Percentiles rank a stretch among this genome's conserved stretches.
Evolutionary conservation across 23 red algal genomes (phyloP).

Genomic region (Agarophyton chilense): DNA sequence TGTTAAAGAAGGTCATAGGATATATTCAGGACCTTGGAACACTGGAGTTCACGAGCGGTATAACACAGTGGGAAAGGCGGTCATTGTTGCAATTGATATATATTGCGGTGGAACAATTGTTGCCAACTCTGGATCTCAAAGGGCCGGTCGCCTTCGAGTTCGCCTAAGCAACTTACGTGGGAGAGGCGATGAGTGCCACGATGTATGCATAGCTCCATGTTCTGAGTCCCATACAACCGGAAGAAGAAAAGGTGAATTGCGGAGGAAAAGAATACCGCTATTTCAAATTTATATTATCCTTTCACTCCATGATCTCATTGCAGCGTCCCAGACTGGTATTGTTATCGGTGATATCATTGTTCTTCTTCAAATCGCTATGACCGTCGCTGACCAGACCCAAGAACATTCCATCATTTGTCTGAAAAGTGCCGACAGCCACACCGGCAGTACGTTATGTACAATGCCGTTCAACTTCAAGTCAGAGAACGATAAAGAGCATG

Average conservation of each 20-base stretch:
- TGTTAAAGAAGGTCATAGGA: too few species aligned
- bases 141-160: background rate
- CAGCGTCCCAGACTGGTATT: background rate
- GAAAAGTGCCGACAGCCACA: background rate
- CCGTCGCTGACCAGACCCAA: background rate
- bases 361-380: background rate
- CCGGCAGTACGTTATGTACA: background rate
- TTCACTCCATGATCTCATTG: background rate
- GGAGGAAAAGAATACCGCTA: background rate
- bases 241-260: background rate
- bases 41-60: too few species aligned
- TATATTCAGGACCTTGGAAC: too few species aligned
- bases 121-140: background rate
- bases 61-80: too few species aligned
- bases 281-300: background rate
- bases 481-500: too few species aligned
- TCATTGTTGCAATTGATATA: background rate
- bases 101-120: background rate
- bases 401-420: background rate
- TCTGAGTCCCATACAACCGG: background rate
- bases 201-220: background rate
- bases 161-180: background rate
- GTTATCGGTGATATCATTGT: background rate
- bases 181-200: background rate
- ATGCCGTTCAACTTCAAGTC: background rate